Evolutionary conservation across 2,329 filamentous ascomycete species (phyloP).

Genomic region (Pseudofabraea citricarpa): DNA sequence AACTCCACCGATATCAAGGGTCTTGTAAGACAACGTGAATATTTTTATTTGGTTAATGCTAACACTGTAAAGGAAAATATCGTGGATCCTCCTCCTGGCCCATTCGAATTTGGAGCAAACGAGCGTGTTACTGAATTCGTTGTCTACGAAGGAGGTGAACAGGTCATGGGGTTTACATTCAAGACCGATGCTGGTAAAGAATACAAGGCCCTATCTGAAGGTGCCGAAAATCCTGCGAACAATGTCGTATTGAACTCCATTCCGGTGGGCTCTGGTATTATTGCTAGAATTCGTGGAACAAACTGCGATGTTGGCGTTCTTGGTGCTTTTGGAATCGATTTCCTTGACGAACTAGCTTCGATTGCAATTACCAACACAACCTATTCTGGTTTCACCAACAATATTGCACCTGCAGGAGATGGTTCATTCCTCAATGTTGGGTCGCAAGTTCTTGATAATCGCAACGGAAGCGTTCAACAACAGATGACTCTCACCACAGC

Average conservation of each 20-base stretch:
- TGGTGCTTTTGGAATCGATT: not conserved
- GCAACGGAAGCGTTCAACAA: not conserved
- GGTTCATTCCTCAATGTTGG: not conserved
- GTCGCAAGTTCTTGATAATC: not conserved
- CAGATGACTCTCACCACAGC: not conserved
- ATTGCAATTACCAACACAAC: slow-evolving; percentile 1
- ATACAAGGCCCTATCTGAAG: not conserved
- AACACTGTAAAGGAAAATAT: not conserved
- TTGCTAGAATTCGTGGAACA: not conserved
- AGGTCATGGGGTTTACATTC: slow-evolving; percentile 1
- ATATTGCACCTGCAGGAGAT: not conserved
- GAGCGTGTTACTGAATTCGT: slow-evolving; percentile 1
- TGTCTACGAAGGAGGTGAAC: not conserved
- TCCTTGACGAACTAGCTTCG: not conserved
- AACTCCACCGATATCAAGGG: not conserved
- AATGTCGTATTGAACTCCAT: not conserved
- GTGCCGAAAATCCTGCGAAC: not conserved
- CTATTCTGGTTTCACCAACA: slow-evolving; percentile 1
- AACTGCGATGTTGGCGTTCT: not conserved
- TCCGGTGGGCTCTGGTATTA: not conserved
- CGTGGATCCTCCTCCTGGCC: not conserved
- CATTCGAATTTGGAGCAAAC: not conserved
- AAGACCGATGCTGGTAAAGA: not conserved
- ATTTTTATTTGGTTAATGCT: not conserved
- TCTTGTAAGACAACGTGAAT: not conserved